phyloP scores from a whole-genome alignment of 2,329 filamentous ascomycete species.

The Colletotrichum ledebouriae region DNA sequence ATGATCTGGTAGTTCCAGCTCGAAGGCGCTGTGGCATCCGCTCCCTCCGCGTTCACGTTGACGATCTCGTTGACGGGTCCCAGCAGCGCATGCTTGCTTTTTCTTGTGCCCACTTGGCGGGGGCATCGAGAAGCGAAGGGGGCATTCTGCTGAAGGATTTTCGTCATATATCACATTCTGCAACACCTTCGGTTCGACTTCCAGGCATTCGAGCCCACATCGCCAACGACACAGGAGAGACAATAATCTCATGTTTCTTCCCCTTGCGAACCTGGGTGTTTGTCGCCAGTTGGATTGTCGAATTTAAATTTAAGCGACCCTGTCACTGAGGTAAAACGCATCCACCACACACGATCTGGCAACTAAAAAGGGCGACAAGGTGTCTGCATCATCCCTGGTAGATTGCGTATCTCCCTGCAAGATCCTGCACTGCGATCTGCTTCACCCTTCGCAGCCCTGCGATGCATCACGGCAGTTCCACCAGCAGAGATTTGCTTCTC shows the following conservation, averaged over 20 bases:
- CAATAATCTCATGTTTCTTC: slow-evolving; percentile 1
- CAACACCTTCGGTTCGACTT: slow-evolving; percentile 16
- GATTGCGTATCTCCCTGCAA: slow-evolving; percentile 20
- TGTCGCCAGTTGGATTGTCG: neutral
- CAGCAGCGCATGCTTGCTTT: slow-evolving; percentile 28
- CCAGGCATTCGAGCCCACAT: slow-evolving; percentile 23
- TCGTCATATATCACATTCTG: slow-evolving; percentile 34
- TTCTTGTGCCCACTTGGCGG: slow-evolving; percentile 9
- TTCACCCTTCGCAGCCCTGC: neutral
- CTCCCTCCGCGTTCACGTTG: slow-evolving; percentile 9
- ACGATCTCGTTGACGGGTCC: slow-evolving; percentile 16
- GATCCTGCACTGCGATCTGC: slow-evolving; percentile 39
- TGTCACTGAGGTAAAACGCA: slow-evolving; percentile 14
- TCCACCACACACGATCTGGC: slow-evolving; percentile 9
- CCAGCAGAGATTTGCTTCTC: slow-evolving; percentile 16
- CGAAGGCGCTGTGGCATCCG: slow-evolving; percentile 18
- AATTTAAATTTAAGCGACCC: neutral
- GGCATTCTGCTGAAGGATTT: slow-evolving; percentile 22
- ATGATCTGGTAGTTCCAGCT: slow-evolving; percentile 6
- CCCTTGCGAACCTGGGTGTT: slow-evolving; percentile 1
- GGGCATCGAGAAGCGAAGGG: slow-evolving; percentile 11
- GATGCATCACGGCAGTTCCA: slow-evolving; percentile 8
- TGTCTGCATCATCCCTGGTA: neutral
- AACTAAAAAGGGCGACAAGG: neutral
- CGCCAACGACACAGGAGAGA: slow-evolving; percentile 11